phyloP scores from a whole-genome alignment of 2,329 filamentous ascomycete species.

The Colletotrichum trifolii region DNA sequence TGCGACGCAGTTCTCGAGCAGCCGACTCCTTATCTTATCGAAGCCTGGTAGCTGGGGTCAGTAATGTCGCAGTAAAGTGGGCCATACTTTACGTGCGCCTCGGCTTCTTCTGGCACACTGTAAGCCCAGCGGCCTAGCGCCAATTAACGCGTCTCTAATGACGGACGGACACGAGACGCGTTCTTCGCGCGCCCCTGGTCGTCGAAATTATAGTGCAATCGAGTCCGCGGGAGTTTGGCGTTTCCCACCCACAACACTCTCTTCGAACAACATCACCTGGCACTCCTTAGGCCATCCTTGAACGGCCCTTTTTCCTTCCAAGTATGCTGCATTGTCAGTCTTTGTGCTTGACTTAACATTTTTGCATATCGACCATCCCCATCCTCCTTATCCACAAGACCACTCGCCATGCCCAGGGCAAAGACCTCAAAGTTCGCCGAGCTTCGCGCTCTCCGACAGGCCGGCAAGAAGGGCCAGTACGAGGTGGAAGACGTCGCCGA shows the following conservation, averaged over 20 bases:
- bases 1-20: not conserved
- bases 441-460: constrained; percentile 83
- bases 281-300: too few relatives aligned
- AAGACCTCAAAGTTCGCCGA: constrained; percentile 73
- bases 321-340: not conserved
- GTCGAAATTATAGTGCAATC: too few relatives aligned
- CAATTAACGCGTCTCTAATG: too few relatives aligned
- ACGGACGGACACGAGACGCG: too few relatives aligned
- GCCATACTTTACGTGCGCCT: not conserved
- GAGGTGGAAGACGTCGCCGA: constrained; percentile 85
- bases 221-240: too few relatives aligned
- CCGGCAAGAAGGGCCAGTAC: constrained; percentile 92
- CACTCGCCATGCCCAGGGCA: constrained; percentile 54
- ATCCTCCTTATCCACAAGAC: not conserved
- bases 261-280: too few relatives aligned
- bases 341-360: not conserved
- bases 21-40: constrained; percentile 13
- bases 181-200: too few relatives aligned
- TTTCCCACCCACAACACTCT: too few relatives aligned
- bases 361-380: not conserved
- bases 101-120: too few relatives aligned
- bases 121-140: too few relatives aligned
- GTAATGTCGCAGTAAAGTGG: too few relatives aligned
- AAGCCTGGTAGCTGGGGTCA: not conserved
- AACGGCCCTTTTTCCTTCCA: not conserved